A percentile compares a stretch with the other conserved stretches of the same genome.
Conservation (phyloP, 331 rosid genomes). For the Quercus lobata region DNA sequence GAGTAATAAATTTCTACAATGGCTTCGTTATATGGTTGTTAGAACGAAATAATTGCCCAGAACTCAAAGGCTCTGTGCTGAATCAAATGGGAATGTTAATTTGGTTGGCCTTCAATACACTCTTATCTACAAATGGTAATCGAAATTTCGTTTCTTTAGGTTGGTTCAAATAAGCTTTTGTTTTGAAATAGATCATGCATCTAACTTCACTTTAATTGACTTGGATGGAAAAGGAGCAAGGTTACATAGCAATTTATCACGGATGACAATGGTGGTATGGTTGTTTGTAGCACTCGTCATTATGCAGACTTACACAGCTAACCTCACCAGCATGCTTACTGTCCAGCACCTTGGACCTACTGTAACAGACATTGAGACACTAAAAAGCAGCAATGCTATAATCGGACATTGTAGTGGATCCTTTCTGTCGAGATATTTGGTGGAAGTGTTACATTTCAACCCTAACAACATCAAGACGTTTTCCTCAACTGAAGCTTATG, state of each 20-base stretch:
- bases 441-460: conserved; percentile 21
- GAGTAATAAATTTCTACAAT: conserved; percentile 30
- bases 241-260: conserved; percentile 34
- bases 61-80: conserved; percentile 25
- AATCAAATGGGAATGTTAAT: conserved; percentile 35
- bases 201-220: conserved; percentile 5
- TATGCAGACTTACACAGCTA: conserved; percentile 44
- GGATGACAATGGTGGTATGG: conserved; percentile 42
- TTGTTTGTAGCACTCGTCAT: conserved; percentile 36
- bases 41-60: conserved; percentile 33
- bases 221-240: conserved; percentile 19
- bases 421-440: conserved; percentile 21
- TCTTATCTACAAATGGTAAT: conserved; percentile 43
- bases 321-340: conserved; percentile 46
- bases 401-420: conserved; percentile 32
- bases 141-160: not conserved
- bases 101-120: conserved; percentile 39
- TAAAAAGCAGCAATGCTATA: conserved; percentile 10
- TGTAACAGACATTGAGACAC: conserved; percentile 17
- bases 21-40: conserved; percentile 52
- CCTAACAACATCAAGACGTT: conserved; percentile 11
- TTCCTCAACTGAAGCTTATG: conserved; percentile 14
- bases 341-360: conserved; percentile 23
- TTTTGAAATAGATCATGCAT: not conserved
- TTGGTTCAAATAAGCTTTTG: not conserved